Percentiles rank a stretch among this genome's conserved stretches.
Evolutionary conservation across 345 rosid genomes (phyloP).

Genomic region (Gossypium mustelinum): DNA sequence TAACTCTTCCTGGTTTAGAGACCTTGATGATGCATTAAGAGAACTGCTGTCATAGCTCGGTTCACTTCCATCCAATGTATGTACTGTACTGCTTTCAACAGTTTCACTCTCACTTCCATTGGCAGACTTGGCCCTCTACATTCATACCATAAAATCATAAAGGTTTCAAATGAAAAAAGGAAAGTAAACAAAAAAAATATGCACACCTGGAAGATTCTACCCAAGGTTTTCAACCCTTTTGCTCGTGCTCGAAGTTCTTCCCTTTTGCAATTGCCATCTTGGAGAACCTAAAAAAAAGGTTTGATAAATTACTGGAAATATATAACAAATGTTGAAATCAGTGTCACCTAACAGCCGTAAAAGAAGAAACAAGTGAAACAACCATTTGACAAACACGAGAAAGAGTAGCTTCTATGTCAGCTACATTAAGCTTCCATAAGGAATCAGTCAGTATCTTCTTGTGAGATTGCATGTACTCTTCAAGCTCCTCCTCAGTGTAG

Average conservation of each 20-base stretch:
- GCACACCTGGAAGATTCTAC: constrained; percentile 88
- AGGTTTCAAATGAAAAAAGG: not conserved
- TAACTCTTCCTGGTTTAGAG: constrained; percentile 36
- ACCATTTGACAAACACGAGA: constrained; percentile 98
- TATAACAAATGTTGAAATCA: not conserved
- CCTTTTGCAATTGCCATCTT: constrained; percentile 72
- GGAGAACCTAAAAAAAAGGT: constrained; percentile 75
- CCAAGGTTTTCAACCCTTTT: constrained; percentile 86
- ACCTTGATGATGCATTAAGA: constrained; percentile 45
- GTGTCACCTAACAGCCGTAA: not conserved
- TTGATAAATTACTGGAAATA: constrained; percentile 21
- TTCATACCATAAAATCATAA: constrained; percentile 15
- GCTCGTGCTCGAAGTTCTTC: constrained; percentile 93
- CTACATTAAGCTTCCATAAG: constrained; percentile 95
- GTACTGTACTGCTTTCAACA: constrained; percentile 27
- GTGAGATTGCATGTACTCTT: constrained; percentile 76
- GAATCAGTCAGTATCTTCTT: constrained; percentile 93
- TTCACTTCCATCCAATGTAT: constrained; percentile 54
- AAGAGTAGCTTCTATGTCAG: constrained; percentile 95
- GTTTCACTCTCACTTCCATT: constrained; percentile 55
- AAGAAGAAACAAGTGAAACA: constrained; percentile 9
- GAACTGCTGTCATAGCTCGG: constrained; percentile 31
- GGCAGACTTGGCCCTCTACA: constrained; percentile 61
- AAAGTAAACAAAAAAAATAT: not conserved
- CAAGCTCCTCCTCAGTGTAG: constrained; percentile 87